Base-by-base conservation (phyloP, 192 early-diverging fungal species). In the Backusella liffmaniae region DNA sequence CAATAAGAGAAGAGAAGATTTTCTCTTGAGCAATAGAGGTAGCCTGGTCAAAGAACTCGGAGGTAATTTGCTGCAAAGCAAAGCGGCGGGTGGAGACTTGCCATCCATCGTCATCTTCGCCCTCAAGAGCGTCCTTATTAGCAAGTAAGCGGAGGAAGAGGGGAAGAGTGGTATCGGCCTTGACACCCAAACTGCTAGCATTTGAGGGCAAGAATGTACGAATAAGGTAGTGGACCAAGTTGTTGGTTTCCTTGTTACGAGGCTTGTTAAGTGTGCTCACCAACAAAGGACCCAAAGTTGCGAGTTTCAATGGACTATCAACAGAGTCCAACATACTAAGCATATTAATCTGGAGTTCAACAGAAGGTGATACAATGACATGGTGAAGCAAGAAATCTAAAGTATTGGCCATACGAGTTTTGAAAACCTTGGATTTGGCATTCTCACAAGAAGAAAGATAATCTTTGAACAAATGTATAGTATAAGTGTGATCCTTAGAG, bases 221-320 rank as follows among this genome's bases (percentile, higher is more conserved):
- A 18, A 91, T 82, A 35, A 94, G 79, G 21, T 82, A 76, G 36
- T 79, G 74, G 16, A 88, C 75, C 32, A 85, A 62, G 1, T 77
- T 77, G 0, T 80, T 80, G 46, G 68, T 77, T 4, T 73, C 73
- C 5, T 69, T 77, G 42, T 78, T 80, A 15, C 76, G 81, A 21
- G 79, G 78, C 8, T 77, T 78, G 21, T 85, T 84, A 44, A 92
- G 75, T 1, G 79, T 75, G 12, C 9, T 62, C 37, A 92, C 88
- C 32, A 95, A 70, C 34, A 94, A 78, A 41, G 89, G 91, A 35
- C 83, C 49, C 51, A 95, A 66, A 18, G 81, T 86, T 70, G 88
- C 88, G 35, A 94, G 76, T 69, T 93, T 93, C 29, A 74, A 76
- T 16, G 86, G 80, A 13, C 88, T 84, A 16, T 90, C 82, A 23